These are phyloP conservation scores for Metschnikowia orientalis DNA, from an alignment of 805 yeast species.

Conservation along the genomic window DNA sequence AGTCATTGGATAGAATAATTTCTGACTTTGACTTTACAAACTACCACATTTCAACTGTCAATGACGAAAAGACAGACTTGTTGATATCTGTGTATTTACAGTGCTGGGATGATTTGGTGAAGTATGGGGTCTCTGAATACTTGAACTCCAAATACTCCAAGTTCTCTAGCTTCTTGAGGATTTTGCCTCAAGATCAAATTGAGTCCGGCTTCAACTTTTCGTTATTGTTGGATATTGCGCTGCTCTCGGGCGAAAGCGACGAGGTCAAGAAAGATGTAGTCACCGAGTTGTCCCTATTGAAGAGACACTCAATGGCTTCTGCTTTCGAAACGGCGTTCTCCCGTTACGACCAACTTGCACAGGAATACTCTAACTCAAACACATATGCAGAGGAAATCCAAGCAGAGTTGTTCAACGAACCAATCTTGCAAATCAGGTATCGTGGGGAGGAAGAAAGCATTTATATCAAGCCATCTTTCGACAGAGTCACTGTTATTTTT, in stretches of 20 bases:
- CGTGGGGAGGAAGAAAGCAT: conserved; percentile 86
- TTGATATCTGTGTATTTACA: conserved; percentile 68
- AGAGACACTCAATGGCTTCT: conserved; percentile 85
- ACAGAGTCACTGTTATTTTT: conserved; percentile 94
- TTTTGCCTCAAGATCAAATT: conserved; percentile 30
- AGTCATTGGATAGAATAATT: conserved; percentile 74
- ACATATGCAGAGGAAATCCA: conserved; percentile 43
- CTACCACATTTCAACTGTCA: conserved; percentile 81
- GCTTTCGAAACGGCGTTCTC: conserved; percentile 85
- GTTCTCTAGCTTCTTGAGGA: conserved; percentile 32
- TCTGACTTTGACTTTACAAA: conserved; percentile 96
- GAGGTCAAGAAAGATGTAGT: conserved; percentile 53
- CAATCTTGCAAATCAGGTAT: conserved; percentile 69
- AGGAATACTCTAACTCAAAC: conserved; percentile 38
- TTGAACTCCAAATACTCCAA: conserved; percentile 48
- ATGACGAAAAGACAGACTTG: conserved; percentile 62
- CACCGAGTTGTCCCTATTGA: conserved; percentile 64
- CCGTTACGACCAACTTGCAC: conserved; percentile 67
- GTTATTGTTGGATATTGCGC: conserved; percentile 56
- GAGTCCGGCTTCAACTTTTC: conserved; percentile 86
- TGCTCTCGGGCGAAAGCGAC: conserved; percentile 30
- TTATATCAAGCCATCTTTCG: conserved; percentile 86
- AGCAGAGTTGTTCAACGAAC: conserved; percentile 45
- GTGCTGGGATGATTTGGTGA: conserved; percentile 69
- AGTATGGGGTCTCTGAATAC: conserved; percentile 59